These are phyloP conservation scores for Oryza glumipatula DNA, from an alignment of 176 grass and related monocot genomes.

Conservation along the genomic window DNA sequence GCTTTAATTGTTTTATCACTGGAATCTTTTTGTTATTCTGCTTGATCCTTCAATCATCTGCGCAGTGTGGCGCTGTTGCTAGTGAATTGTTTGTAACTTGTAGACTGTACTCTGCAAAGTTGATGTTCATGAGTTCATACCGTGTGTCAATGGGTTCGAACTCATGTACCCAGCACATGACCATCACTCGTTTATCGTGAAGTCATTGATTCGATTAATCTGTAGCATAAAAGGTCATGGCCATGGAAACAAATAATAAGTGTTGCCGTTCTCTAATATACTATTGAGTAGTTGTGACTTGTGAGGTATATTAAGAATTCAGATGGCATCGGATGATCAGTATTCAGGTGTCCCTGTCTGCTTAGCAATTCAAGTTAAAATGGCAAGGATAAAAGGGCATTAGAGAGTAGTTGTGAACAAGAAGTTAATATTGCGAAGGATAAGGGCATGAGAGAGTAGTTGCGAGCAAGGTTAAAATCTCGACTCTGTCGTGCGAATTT, in stretches of 20 bases:
- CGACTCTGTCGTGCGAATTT: too few relatives aligned
- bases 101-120: constrained; percentile 13
- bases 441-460: too few relatives aligned
- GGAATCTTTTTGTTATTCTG: constrained; percentile 21
- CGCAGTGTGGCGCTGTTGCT: not conserved
- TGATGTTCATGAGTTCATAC: not conserved
- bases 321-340: not conserved
- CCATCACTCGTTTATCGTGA: too few relatives aligned
- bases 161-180: not conserved
- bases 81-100: constrained; percentile 19
- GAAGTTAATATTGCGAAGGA: too few relatives aligned
- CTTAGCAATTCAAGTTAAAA: too few relatives aligned
- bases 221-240: not conserved
- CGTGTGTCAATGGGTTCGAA: not conserved
- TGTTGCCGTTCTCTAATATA: not conserved
- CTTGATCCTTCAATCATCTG: constrained; percentile 1
- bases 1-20: constrained; percentile 16
- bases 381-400: too few relatives aligned
- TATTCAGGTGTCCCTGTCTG: too few relatives aligned
- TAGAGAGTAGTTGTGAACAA: too few relatives aligned
- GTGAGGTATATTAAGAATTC: not conserved
- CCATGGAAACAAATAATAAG: not conserved
- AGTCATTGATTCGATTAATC: not conserved
- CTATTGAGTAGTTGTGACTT: not conserved
- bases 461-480: too few relatives aligned